These are phyloP conservation scores for Telopea speciosissima DNA, from an alignment of 177 flowering plant species.

Conservation along the genomic window DNA sequence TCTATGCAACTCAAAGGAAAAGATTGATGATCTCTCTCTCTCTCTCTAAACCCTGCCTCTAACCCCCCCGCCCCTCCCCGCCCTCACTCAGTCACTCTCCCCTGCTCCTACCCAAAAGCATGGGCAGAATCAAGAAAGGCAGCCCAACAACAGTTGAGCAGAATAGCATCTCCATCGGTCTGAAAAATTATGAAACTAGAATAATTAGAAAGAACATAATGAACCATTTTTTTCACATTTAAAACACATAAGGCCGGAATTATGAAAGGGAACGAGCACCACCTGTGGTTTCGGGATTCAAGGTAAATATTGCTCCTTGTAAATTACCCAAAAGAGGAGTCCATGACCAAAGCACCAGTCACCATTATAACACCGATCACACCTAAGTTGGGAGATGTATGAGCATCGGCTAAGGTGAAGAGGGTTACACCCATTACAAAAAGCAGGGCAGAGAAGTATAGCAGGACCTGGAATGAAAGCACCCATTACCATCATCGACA, in stretches of 20 bases:
- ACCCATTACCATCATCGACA: constrained; percentile 99
- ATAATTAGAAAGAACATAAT: background rate
- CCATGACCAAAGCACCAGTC: constrained; percentile 79
- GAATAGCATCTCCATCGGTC: constrained; percentile 86
- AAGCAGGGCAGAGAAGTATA: constrained; percentile 73
- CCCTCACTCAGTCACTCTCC: too few relatives aligned
- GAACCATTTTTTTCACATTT: background rate
- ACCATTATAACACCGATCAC: constrained; percentile 83
- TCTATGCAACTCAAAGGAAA: too few relatives aligned
- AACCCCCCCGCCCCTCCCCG: too few relatives aligned
- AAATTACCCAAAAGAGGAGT: constrained; percentile 85
- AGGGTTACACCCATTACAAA: constrained; percentile 88
- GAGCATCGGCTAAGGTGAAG: constrained; percentile 92
- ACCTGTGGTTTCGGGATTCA: constrained; percentile 95
- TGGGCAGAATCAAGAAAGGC: constrained; percentile 84
- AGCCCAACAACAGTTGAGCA: constrained; percentile 84
- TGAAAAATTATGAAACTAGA: background rate
- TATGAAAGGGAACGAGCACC: constrained; percentile 1
- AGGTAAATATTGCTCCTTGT: constrained; percentile 91
- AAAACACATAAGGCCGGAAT: background rate
- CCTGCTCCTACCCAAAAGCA: constrained; percentile 61
- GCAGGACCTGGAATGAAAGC: constrained; percentile 90
- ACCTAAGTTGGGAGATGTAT: constrained; percentile 87
- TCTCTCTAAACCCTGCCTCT: too few relatives aligned
- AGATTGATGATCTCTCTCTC: too few relatives aligned